Conservation (phyloP, 169 alveolate genomes). For the Perkinsus chesapeaki region DNA sequence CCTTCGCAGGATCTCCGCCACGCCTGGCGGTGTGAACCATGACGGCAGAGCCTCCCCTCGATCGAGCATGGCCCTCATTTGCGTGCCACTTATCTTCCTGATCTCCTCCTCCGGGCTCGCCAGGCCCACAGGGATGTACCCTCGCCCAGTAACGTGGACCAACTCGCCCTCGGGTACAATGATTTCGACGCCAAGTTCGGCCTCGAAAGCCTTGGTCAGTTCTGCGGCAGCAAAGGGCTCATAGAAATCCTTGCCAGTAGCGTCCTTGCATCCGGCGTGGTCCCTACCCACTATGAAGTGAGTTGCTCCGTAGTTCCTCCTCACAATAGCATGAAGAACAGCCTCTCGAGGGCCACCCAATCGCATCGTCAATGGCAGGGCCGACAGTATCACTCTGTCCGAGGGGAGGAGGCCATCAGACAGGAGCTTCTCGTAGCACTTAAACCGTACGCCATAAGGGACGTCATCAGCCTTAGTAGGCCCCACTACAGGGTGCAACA, state of each 20-base stretch:
- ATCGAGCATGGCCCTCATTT: conserved; percentile 22
- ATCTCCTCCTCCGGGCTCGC: conserved; percentile 7
- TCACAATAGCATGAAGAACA: conserved; percentile 38
- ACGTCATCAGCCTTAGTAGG: conserved; percentile 51
- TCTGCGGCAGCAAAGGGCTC: background rate
- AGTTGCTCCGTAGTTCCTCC: conserved; percentile 45
- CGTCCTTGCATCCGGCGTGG: conserved; percentile 43
- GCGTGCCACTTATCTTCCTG: conserved; percentile 31
- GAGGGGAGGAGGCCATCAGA: background rate
- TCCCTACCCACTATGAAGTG: conserved; percentile 51
- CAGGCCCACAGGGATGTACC: conserved; percentile 2
- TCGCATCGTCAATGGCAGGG: conserved; percentile 46
- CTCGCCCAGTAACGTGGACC: background rate
- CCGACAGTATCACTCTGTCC: conserved; percentile 16
- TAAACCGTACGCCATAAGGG: conserved; percentile 26
- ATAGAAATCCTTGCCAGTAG: background rate
- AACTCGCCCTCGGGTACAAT: background rate
- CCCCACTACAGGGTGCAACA: conserved; percentile 40
- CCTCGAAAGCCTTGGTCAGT: background rate
- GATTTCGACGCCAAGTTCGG: background rate
- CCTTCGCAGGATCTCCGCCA: conserved; percentile 26
- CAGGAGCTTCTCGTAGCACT: conserved; percentile 30
- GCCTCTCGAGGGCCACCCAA: conserved; percentile 57
- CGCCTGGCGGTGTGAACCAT: conserved; percentile 43
- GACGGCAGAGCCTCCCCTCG: conserved; percentile 24